Conservation (phyloP, 1,284 basidiomycete genomes). For the Rhodotorula sp. region DNA sequence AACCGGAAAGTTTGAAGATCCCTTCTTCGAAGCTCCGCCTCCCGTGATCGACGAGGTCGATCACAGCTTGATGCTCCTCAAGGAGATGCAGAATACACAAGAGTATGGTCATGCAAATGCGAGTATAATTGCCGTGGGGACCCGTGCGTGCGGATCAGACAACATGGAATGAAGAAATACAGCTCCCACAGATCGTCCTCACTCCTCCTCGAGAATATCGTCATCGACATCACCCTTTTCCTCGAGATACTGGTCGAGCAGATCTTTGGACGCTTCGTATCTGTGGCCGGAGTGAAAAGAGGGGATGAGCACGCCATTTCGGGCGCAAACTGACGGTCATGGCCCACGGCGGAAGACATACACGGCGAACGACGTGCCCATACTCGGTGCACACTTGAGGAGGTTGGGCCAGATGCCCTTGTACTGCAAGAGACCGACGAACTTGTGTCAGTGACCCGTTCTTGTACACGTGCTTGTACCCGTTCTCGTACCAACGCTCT, state of each 20-base stretch:
- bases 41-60: too few relatives aligned
- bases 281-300: neutral
- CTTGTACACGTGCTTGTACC: neutral
- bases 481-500: neutral
- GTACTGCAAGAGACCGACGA: neutral
- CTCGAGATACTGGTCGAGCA: conserved; percentile 6
- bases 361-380: conserved; percentile 10
- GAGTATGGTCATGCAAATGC: too few relatives aligned
- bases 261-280: conserved; percentile 22
- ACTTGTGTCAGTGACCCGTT: neutral
- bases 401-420: conserved; percentile 25
- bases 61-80: too few relatives aligned
- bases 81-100: too few relatives aligned
- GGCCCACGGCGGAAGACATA: neutral
- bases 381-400: conserved; percentile 21
- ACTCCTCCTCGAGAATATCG: conserved; percentile 1
- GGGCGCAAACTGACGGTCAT: too few relatives aligned
- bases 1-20: neutral
- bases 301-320: neutral
- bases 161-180: neutral
- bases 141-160: too few relatives aligned
- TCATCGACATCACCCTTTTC: neutral
- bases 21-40: too few relatives aligned
- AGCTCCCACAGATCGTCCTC: neutral
- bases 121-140: too few relatives aligned